Evolutionary conservation across 2,329 filamentous ascomycete species (phyloP), one percentile per base, ranked within the genome.

Genomic region (Xylariaceae sp.): DNA sequence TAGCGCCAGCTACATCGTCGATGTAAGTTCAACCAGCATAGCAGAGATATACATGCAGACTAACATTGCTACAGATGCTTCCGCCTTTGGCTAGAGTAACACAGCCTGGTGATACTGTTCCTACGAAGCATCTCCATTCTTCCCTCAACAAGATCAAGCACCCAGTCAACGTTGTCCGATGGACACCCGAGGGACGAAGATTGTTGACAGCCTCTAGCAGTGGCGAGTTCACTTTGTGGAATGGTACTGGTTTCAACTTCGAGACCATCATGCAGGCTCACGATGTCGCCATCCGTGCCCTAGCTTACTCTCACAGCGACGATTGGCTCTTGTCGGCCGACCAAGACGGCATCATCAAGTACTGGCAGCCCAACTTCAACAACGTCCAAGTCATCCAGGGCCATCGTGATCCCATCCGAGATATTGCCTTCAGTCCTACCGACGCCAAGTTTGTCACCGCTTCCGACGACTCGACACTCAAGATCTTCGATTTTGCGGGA

Each of bases 241-340:
- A 99, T 73, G 94, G 94, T 64, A 97, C 93, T 49, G 93, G 92
- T 23, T 99, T 99, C 82, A 97, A 99, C 74, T 99, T 99, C 69
- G 94, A 99, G 77, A 97, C 94, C 2, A 97, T 99, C 34, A 97
- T 97, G 89, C 92, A 96, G 78, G 93, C 93, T 45, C 93, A 97
- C 74, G 93, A 97, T 75, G 86, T 87, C 57, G 89, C 90, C 44
- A 92, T 96, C 65, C 85, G 91, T 67, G 87, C 89, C 8, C 80
- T 92, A 51, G 85, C 86, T 65, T 99, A 96, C 78, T 96, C 94
- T 2, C 90, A 97, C 75, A 95, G 89, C 68, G 90, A 96, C 71
- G 94, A 99, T 76, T 99, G 94, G 93, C 81, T 99, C 10, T 84
- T 99, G 56, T 97, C 94, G 6, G 92, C 90, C 56, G 94, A 97